Evolutionary conservation across 2,329 filamentous ascomycete genomes (phyloP), one percentile per base, ranked within the genome.

Genomic region (Ceratocystiopsis brevicomis): DNA sequence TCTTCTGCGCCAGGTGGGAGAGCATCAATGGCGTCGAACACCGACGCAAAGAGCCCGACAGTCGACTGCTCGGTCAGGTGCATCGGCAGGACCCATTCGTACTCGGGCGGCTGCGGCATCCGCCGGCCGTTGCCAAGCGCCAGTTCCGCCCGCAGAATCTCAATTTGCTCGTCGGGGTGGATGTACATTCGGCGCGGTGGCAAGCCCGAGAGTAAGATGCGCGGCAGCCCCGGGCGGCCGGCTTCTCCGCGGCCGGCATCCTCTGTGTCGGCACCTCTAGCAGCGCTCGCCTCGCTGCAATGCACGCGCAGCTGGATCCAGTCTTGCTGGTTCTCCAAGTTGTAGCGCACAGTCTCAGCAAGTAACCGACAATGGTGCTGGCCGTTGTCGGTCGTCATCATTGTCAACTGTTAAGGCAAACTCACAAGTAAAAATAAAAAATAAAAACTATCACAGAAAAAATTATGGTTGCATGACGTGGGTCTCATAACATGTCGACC

Each of bases 81-180:
- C 42, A 78, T 73, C 3, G 84, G 79, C 40, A 88, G 60, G 19
- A 90, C 77, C 81, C 81, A 88, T 61, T 88, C 83, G 38, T 65
- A 58, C 59, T 81, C 73, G 2, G 73, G 66, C 14, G 57, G 61
- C 53, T 71, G 69, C 21, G 57, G 53, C 15, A 70, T 60, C 38
- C 57, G 58, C 44, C 64, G 57, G 14, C 65, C 65, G 1, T 61
- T 56, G 13, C 65, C 64, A 1, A 63, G 61, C 13, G 62, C 58
- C 49, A 67, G 65, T 49, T 76, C 73, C 30, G 68, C 65, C 50
- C 78, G 76, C 44, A 87, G 65, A 44, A 81, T 69, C 49, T 73
- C 76, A 50, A 83, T 76, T 60, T 88, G 83, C 60, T 87, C 82
- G 57, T 90, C 83, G 2, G 83, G 82, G 54, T 90, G 81, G 42